Conservation (phyloP, 148 eudicot genomes). For the Rhododendron simsii region DNA sequence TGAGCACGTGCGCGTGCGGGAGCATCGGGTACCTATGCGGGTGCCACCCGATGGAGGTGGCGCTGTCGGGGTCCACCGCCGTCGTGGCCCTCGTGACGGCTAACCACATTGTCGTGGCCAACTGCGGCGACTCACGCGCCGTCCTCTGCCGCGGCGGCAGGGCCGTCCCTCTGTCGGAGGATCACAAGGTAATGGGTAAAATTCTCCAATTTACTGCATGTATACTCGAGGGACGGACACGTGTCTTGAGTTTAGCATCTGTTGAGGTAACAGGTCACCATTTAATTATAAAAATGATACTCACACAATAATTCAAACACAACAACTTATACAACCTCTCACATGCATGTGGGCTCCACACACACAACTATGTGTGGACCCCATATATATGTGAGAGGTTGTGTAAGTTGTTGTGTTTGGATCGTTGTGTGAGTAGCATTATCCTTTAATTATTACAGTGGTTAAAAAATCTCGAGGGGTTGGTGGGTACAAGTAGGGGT, state of each 20-base stretch:
- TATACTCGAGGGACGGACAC: not conserved
- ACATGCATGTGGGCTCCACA: too few species aligned
- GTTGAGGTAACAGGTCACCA: not conserved
- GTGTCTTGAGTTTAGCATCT: not conserved
- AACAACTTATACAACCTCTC: too few species aligned
- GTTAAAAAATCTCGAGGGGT: not conserved
- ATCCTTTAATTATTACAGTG: not conserved
- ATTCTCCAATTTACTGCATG: not conserved
- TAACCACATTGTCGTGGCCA: slow-evolving; percentile 34
- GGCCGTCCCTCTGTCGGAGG: slow-evolving; percentile 32
- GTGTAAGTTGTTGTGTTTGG: too few species aligned
- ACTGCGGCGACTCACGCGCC: slow-evolving; percentile 57
- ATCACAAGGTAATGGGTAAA: slow-evolving; percentile 38
- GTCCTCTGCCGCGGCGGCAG: slow-evolving; percentile 33
- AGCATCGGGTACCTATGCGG: slow-evolving; percentile 16
- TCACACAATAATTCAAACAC: too few species aligned
- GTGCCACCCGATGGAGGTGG: not conserved
- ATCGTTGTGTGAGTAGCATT: too few species aligned
- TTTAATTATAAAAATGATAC: too few species aligned
- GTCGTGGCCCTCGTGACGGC: slow-evolving; percentile 35
- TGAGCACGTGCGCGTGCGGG: slow-evolving; percentile 30
- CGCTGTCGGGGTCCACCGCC: slow-evolving; percentile 36
- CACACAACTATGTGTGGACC: too few species aligned
- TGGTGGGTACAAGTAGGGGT: not conserved
- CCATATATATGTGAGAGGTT: too few species aligned